Base-by-base conservation (phyloP, 345 rosid species). In the Jatropha curcas region DNA sequence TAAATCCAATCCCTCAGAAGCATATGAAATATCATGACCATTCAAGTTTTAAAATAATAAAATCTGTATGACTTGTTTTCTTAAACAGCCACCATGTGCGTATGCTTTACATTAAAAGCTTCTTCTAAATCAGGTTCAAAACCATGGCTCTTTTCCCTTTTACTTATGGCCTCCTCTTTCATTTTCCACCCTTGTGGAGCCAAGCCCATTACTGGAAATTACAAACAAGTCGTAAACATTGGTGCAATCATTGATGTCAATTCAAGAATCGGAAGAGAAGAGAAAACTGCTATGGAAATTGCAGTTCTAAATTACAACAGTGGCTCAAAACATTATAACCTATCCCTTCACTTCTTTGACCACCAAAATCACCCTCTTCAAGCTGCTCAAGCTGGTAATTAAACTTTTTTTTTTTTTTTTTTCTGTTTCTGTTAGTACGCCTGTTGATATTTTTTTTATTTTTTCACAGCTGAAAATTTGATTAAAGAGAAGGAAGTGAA, bases 211-310 rank as follows among this genome's bases (percentile, higher is more conserved):
- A 51, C 33, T 12, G 30, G 3, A 11, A 10, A 30, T 57, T 1
- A 65, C 5, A 30, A 45, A 24, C 61, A 27, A 61, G 11, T 70
- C 24, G 69, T 70, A 6, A 73, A 83, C 61, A 76, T 86, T 34
- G 88, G 90, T 9, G 88, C 79, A 41, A 74, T 86, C 75, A 68
- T 86, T 64, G 80, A 86, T 62, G 45, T 34, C 7, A 69, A 66
- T 67, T 75, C 86, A 2, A 76, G 81, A 20, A 75, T 37, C 16
- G 83, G 83, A 35, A 82, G 71, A 67, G 87, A 85, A 73, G 73
- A 74, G 77, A 80, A 67, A 73, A 71, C 70, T 1, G 89, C 88
- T 1, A 67, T 88, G 74, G 81, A 82, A 74, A 69, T 83, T 12
- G 85, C 89, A 14, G 82, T 77, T 62, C 70, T n/a, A 28, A 71